A percentile compares a stretch with the other conserved stretches of the same genome.
Evolutionary conservation across 805 yeast genomes (phyloP).

Genomic region (Candida bentonensis): DNA sequence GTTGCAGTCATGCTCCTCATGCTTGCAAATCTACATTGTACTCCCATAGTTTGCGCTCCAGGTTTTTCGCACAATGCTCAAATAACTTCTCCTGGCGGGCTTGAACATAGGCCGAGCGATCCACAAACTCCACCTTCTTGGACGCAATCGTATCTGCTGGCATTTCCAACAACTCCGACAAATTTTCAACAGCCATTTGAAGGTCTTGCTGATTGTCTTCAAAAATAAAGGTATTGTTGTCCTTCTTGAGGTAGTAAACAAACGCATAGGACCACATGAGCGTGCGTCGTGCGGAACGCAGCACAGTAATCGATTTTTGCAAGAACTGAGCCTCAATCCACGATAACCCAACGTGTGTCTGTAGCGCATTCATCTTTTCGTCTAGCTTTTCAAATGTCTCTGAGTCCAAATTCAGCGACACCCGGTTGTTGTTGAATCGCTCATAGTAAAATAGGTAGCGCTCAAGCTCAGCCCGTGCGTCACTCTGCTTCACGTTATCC

Average conservation of each 20-base stretch:
- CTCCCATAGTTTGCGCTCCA: slow-evolving; percentile 25
- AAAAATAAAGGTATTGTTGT: slow-evolving; percentile 42
- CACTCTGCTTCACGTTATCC: background rate
- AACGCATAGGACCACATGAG: slow-evolving; percentile 83
- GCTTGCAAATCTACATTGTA: slow-evolving; percentile 10
- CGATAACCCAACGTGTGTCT: slow-evolving; percentile 38
- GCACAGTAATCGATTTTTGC: slow-evolving; percentile 32
- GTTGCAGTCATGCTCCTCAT: too few species aligned
- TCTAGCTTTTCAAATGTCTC: slow-evolving; percentile 50
- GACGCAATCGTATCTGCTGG: slow-evolving; percentile 22
- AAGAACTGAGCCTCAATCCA: slow-evolving; percentile 16
- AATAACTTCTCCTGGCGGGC: slow-evolving; percentile 29
- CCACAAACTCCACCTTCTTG: slow-evolving; percentile 26
- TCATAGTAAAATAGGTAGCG: slow-evolving; percentile 66
- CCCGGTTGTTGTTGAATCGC: slow-evolving; percentile 61
- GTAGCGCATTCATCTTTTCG: slow-evolving; percentile 46
- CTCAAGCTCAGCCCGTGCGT: slow-evolving; percentile 25
- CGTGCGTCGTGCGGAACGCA: slow-evolving; percentile 56
- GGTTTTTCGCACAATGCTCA: slow-evolving; percentile 30
- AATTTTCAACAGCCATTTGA: slow-evolving; percentile 50
- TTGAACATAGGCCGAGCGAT: slow-evolving; percentile 29
- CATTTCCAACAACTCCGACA: slow-evolving; percentile 47
- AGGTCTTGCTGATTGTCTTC: slow-evolving; percentile 56
- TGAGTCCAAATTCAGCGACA: slow-evolving; percentile 59
- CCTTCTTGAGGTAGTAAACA: slow-evolving; percentile 45